phyloP scores from a whole-genome alignment of 257 asterid species.

The Cinchona pubescens region DNA sequence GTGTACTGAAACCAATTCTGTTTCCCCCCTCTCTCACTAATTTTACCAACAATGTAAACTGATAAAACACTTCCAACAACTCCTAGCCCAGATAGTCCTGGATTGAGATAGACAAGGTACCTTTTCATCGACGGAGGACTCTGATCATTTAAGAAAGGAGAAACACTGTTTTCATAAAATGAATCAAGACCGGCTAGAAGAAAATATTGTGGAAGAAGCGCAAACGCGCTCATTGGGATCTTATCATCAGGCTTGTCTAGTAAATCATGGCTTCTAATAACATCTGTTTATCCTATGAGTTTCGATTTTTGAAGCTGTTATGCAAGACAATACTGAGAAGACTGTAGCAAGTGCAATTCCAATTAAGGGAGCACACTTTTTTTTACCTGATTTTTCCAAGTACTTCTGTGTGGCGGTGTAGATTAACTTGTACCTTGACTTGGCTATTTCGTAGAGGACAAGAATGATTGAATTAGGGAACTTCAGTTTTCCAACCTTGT shows the following conservation, averaged over 20 bases:
- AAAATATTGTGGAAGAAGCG: slow-evolving; percentile 51
- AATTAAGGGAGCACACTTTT: slow-evolving; percentile 26
- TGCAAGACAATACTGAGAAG: slow-evolving; percentile 44
- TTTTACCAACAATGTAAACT: slow-evolving; percentile 42
- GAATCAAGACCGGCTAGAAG: slow-evolving; percentile 46
- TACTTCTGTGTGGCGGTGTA: neutral
- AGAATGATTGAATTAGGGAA: slow-evolving; percentile 41
- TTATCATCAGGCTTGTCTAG: slow-evolving; percentile 29
- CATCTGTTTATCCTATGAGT: slow-evolving; percentile 29
- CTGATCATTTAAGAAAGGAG: slow-evolving; percentile 26
- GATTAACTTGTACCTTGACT: neutral
- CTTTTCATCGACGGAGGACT: slow-evolving; percentile 28
- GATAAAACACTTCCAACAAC: slow-evolving; percentile 33
- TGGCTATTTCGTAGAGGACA: slow-evolving; percentile 18
- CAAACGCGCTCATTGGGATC: slow-evolving; percentile 40
- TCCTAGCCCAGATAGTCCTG: slow-evolving; percentile 47
- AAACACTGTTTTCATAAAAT: slow-evolving; percentile 24
- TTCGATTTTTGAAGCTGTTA: slow-evolving; percentile 53
- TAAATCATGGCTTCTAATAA: slow-evolving; percentile 25
- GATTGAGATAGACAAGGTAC: slow-evolving; percentile 23
- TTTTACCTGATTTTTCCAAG: neutral
- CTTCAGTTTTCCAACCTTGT: slow-evolving; percentile 42
- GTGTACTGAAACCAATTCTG: slow-evolving; percentile 51
- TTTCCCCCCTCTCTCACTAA: slow-evolving; percentile 41
- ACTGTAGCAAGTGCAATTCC: slow-evolving; percentile 47